A percentile compares a stretch with the other conserved stretches of the same genome.
phyloP scores from a whole-genome alignment of 768 basidiomycete genomes.

The Mycena haematopus region DNA sequence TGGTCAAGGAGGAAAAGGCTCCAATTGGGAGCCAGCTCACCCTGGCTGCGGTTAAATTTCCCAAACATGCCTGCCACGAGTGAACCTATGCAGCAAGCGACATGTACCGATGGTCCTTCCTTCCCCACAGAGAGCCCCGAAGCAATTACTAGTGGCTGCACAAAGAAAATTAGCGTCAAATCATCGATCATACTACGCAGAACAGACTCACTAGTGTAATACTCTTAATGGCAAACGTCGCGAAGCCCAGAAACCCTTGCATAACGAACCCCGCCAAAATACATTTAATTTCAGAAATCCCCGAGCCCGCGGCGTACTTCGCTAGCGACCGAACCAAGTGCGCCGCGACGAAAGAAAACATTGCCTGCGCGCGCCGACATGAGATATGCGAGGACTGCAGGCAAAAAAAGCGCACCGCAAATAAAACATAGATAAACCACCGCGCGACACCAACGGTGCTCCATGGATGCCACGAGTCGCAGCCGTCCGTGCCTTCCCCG shows the following conservation, averaged over 20 bases:
- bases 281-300: conserved; percentile 98
- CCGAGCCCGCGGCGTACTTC: conserved; percentile 96
- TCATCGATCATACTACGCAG: background rate
- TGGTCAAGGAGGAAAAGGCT: background rate
- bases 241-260: conserved; percentile 90
- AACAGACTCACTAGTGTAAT: conserved; percentile 77
- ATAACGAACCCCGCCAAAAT: conserved; percentile 97
- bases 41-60: conserved; percentile 86
- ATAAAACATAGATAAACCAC: conserved; percentile 87
- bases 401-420: conserved; percentile 71
- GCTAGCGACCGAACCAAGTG: conserved; percentile 89
- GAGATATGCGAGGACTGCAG: background rate
- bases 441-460: conserved; percentile 70
- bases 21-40: conserved; percentile 49
- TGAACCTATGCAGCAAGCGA: conserved; percentile 92
- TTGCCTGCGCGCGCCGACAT: conserved; percentile 54
- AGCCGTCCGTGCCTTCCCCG: conserved; percentile 75
- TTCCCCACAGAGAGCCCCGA: conserved; percentile 97
- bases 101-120: conserved; percentile 97
- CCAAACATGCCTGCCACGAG: conserved; percentile 86
- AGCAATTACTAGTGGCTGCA: conserved; percentile 93
- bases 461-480: conserved; percentile 94
- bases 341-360: conserved; percentile 86
- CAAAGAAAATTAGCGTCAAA: conserved; percentile 7
- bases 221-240: conserved; percentile 93